Base-by-base conservation (phyloP, 345 rosid species). In the Sisymbrium irio region DNA sequence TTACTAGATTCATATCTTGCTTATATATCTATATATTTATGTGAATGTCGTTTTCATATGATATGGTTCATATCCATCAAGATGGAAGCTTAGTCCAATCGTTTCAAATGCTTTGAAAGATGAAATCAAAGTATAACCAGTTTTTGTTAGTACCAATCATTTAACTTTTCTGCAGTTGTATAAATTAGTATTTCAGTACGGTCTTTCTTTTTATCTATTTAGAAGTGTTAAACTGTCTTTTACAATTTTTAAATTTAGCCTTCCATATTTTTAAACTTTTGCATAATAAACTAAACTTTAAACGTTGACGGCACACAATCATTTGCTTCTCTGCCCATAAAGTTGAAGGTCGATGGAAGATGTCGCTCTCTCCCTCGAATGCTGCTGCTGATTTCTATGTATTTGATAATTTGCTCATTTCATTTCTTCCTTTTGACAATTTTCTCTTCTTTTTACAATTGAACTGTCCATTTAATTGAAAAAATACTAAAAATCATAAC, bases 391-490 rank as follows among this genome's bases (percentile, higher is more conserved):
- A 37, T 51, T 51, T 17, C 1, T n/a, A 17, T 28, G 35, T n/a
- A 41, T 54, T 40, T 9, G 54, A 49, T 19, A 9, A 20, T 32
- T 8, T 32, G 7, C 40, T 17, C 39, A 7, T 14, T 41, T 41
- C 41, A 50, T 14, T 62, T n/a, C n/a, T 72, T 39, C 13, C 10
- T 55, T 55, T 18, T 9, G 12, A 28, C 69, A 13, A 4, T 46
- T 60, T 47, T 15, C 0, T 20, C 9, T 47, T 55, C 58, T 67
- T 67, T 67, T 25, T 75, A 75, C 79, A 75, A 19, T 42, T 60
- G 54, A 51, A 42, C 47, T 50, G 77, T 77, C 72, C 55, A 57
- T 70, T 47, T 56, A 12, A 49, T 32, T n/a, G 5, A 9, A 4
- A 42, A 14, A 35, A 17, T 36, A 39, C 57, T 75, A 76, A 58